A percentile compares a stretch with the other conserved stretches of the same genome.
phyloP scores from a whole-genome alignment of 345 rosid species.

The Syzygium aromaticum region DNA sequence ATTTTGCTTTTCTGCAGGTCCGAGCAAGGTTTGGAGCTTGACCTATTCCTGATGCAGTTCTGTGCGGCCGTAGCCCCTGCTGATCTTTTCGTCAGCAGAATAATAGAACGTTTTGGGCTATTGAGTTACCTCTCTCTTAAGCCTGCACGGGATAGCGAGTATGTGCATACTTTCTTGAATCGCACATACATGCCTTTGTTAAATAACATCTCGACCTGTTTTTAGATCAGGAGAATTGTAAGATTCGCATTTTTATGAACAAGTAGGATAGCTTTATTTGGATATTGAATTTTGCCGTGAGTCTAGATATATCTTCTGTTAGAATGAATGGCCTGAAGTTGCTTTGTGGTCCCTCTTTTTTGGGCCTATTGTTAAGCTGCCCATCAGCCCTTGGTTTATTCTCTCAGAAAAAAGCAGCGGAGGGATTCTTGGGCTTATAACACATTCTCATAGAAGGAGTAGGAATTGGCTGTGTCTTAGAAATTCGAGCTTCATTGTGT shows the following conservation, averaged over 20 bases:
- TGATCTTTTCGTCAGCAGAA: slow-evolving; percentile 63
- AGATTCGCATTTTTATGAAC: neutral
- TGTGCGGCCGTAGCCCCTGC: slow-evolving; percentile 97
- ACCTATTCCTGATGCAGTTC: slow-evolving; percentile 91
- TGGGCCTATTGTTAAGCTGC: neutral
- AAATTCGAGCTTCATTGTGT: neutral
- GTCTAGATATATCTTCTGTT: neutral
- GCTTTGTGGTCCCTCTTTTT: neutral
- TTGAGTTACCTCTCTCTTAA: slow-evolving; percentile 49
- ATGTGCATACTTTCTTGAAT: slow-evolving; percentile 13
- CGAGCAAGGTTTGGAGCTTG: slow-evolving; percentile 86
- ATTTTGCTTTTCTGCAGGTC: slow-evolving; percentile 53
- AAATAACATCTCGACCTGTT: neutral
- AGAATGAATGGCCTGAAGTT: neutral
- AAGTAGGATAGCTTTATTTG: neutral
- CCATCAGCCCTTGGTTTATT: neutral
- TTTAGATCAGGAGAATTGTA: neutral
- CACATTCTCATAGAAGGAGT: neutral
- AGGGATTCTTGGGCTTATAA: neutral
- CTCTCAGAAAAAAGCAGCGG: neutral
- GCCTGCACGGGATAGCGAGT: slow-evolving; percentile 54
- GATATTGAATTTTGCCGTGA: neutral
- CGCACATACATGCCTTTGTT: neutral
- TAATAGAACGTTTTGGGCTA: slow-evolving; percentile 78
- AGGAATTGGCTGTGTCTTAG: neutral